Percentiles rank a stretch among this genome's conserved stretches.
Conservation (phyloP, 176 grass and related monocot species). For the Aegilops sharonensis region DNA sequence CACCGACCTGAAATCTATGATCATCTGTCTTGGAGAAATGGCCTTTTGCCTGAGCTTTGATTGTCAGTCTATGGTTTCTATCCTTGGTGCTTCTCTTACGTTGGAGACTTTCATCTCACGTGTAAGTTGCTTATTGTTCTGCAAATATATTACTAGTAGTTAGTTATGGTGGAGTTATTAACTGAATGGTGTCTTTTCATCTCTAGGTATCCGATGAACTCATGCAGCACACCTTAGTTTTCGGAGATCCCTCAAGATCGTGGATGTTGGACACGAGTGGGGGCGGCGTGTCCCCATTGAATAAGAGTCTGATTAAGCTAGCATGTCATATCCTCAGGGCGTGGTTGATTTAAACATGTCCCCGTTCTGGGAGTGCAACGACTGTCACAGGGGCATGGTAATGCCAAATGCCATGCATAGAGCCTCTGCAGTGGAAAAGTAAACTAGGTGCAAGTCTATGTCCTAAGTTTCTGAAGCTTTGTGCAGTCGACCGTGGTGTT, state of each 20-base stretch:
- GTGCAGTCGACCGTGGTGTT: too few species aligned
- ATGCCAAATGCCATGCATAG: too few species aligned
- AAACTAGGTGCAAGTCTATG: not conserved
- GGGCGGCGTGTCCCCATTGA: not conserved
- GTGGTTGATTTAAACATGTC: not conserved
- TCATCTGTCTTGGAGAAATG: not conserved
- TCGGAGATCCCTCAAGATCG: not conserved
- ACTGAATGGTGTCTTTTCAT: not conserved
- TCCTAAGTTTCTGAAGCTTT: too few species aligned
- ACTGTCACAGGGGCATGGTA: too few species aligned
- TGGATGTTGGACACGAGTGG: not conserved
- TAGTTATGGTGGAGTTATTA: not conserved
- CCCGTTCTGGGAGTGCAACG: not conserved
- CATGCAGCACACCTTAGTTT: not conserved
- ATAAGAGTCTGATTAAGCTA: not conserved
- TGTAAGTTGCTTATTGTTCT: not conserved
- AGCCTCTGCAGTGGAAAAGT: not conserved
- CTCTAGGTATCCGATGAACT: not conserved
- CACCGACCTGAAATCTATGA: not conserved
- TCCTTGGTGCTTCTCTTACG: not conserved
- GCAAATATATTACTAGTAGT: not conserved
- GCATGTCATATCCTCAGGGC: not conserved
- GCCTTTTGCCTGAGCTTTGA: not conserved
- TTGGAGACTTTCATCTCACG: not conserved
- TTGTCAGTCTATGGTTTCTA: not conserved